These are phyloP conservation scores for Aspergillus flavus DNA, from an alignment of 2,329 filamentous ascomycete genomes.

Conservation along the genomic window DNA sequence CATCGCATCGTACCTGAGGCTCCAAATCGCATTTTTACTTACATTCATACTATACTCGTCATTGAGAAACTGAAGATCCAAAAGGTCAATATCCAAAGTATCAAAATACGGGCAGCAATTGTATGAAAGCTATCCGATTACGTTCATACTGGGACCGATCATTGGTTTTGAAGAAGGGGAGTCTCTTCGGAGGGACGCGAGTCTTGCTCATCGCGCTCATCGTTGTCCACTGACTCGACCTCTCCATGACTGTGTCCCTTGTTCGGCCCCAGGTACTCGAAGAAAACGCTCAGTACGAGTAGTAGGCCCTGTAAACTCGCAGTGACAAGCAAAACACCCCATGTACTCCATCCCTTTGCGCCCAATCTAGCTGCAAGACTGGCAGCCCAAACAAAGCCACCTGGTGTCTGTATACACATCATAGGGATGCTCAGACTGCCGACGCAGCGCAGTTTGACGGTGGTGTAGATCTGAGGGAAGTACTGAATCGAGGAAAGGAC, in stretches of 20 bases:
- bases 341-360: conserved; percentile 86
- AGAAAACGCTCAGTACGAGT: conserved; percentile 78
- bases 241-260: conserved; percentile 43
- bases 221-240: conserved; percentile 14
- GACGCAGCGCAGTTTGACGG: conserved; percentile 79
- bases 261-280: conserved; percentile 52
- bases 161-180: conserved; percentile 35
- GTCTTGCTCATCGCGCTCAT: conserved; percentile 17
- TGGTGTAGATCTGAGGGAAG: conserved; percentile 92
- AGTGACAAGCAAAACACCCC: conserved; percentile 88
- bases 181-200: conserved; percentile 37
- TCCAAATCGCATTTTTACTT: background rate
- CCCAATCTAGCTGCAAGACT: conserved; percentile 82
- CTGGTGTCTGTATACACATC: conserved; percentile 98
- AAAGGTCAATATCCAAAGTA: background rate
- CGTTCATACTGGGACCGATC: conserved; percentile 5
- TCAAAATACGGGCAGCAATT: background rate
- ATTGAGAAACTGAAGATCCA: background rate
- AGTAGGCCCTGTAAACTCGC: conserved; percentile 82
- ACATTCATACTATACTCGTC: background rate
- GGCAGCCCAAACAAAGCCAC: conserved; percentile 83
- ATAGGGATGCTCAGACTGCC: conserved; percentile 93
- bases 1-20: background rate
- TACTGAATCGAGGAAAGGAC: conserved; percentile 85
- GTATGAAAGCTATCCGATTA: background rate